Evolutionary conservation across 2,329 filamentous ascomycete genomes (phyloP), one percentile per base, ranked within the genome.

Genomic region (Corinectria fuckeliana): DNA sequence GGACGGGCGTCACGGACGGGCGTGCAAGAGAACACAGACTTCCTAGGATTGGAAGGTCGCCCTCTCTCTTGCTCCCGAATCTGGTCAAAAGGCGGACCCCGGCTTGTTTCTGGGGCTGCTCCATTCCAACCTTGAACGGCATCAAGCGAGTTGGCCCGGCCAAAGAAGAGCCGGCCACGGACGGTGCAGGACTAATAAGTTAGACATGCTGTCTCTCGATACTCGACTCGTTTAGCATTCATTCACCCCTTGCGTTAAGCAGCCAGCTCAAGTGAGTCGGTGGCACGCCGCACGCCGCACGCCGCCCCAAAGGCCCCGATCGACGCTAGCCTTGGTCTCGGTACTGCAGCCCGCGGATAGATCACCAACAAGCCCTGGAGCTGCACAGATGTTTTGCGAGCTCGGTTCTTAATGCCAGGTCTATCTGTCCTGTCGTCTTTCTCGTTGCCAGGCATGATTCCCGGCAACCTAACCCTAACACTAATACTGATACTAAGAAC

Each of bases 111-210:
- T 62, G 44, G 62, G 50, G 66, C 62, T 51, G 51, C 50, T 58
- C 66, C 66, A 69, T 65, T 68, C 66, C 61, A 62, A 55, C 55
- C 58, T 60, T 50, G 54, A 58, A 56, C 54, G 56, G 50, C 42
- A 61, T 58, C 50, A 58, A 52, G 52, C 52, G 45, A 57, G 18
- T 25, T 16, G 20, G 41, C 48, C 45, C 49, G 47, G 57, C 60
- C 44, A 57, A 56, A 60, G 50, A 66, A 60, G 54, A 60, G 60
- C 60, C 58, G 60, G 47, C 36, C 47, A 47, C n/a, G n/a, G n/a
- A 41, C 14, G 36, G n/a, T 30, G 44, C 36, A 45, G 48, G 48
- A 57, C 58, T 32, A 26, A 3, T 36, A 14, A 11, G 11, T 30
- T 5, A 13, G 5, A 30, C 44, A 42, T 53, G n/a, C 14, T 21